Evolutionary conservation across 2,329 filamentous ascomycete species (phyloP), one percentile per base, ranked within the genome.

Genomic region (Nigrospora oryzae): DNA sequence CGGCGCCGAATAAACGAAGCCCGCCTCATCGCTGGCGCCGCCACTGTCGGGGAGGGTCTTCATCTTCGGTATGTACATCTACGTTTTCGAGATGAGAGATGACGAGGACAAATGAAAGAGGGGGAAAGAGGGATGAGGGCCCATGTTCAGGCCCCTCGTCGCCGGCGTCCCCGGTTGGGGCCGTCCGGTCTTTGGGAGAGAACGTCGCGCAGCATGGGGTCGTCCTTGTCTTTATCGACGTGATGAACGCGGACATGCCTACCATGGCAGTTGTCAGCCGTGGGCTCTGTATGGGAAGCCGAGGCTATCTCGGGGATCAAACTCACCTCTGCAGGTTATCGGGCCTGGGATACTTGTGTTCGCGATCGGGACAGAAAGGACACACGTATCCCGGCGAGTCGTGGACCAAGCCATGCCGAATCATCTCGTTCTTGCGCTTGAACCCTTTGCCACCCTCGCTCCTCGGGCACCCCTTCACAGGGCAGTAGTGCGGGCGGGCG

Each of bases 201-300:
- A 2, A 97, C 91, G 40, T 91, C 84, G 43, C 89, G 78, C 36
- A 98, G 69, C 44, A 74, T 65, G 1, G 86, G 81, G 57, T 97
- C 91, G 54, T 96, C 89, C 63, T 89, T 91, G 60, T 86, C 83
- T 62, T 89, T 93, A 58, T 97, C 90, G 35, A 83, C 70, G 61
- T 97, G 93, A 61, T 97, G 91, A 36, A 93, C 89, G 44, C 89
- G 81, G 32, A 97, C 93, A 64, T 98, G 93, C 63, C 89, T 95
- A 48, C 11, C 13, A 36, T 16, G 32, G 8, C 5, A 34, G 45
- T 51, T 6, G 35, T 36, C 17, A 36, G 35, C 19, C 10, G 5
- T 37, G 38, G 34, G 7, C 5, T 13, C 23, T 33, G 16, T 7
- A 33, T n/a, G 28, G 13, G 16, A 19, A 14, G 15, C 13, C 13